Evolutionary conservation across 2,329 filamentous ascomycete species (phyloP), one percentile per base, ranked within the genome.

Genomic region (Aureobasidium sp.): DNA sequence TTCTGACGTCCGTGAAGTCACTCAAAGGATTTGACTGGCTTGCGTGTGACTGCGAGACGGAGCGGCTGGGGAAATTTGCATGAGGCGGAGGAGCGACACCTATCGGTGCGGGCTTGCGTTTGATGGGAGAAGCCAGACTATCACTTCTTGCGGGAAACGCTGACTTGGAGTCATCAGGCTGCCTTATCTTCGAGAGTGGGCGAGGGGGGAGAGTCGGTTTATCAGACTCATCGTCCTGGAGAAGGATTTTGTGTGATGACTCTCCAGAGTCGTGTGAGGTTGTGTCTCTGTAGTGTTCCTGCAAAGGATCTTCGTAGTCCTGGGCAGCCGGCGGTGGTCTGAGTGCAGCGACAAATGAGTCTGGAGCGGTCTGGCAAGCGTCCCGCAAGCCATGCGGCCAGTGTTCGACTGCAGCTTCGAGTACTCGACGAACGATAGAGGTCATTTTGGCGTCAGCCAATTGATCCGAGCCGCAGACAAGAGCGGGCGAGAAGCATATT

Each of bases 401-500:
- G 66, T 75, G 66, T 14, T 77, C 71, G 42, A 82, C 76, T 2
- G 79, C 78, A 39, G 77, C 74, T 47, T 77, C 75, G 17, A 84
- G 69, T 5, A 84, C 74, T 14, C 77, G 75, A 22, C 78, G 74
- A n/a, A 83, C 72, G 17, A 82, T 77, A 1, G 75, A 76, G 3
- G 80, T 80, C 69, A 82, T 78, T 66, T 80, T 82, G 0, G 78
- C 79, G 64, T 84, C 82, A 64, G 82, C 79, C 42, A 82, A 71
- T 65, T 82, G 80, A 68, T 84, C 79, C 3, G 79, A 77, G 0
- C 81, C 80, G 64, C 78, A 77, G 14, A 83, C 68, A 4, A 84
- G 69, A 42, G 78, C 77, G 41, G 81, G 81, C 2, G 79, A 79
- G 67, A 84, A 79, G 67, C 80, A 82, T 7, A 83, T 80, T 15